Percentiles rank a stretch among this genome's conserved stretches.
These are phyloP conservation scores for Pseudohalonectria lignicola DNA, from an alignment of 2,329 filamentous ascomycete genomes.

Conservation along the genomic window DNA sequence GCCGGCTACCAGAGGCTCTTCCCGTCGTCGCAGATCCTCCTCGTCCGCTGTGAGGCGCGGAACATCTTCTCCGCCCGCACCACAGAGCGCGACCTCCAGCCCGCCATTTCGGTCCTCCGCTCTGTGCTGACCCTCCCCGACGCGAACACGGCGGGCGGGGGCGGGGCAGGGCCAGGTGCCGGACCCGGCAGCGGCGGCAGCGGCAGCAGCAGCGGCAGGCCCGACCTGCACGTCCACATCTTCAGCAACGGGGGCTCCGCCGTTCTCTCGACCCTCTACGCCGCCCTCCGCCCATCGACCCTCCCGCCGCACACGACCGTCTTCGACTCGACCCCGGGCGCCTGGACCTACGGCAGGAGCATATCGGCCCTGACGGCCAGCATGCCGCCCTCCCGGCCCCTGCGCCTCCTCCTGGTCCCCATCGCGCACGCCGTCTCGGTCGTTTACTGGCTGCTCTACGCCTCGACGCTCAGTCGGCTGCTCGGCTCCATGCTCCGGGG, in stretches of 20 bases:
- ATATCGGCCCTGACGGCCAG: slow-evolving; percentile 26
- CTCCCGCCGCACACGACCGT: slow-evolving; percentile 31
- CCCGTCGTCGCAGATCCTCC: slow-evolving; percentile 32
- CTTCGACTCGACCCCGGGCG: slow-evolving; percentile 37
- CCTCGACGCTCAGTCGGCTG: slow-evolving; percentile 17
- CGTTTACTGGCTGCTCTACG: slow-evolving; percentile 15
- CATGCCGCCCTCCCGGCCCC: slow-evolving; percentile 16
- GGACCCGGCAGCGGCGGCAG: slow-evolving; percentile 6
- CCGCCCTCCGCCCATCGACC: slow-evolving; percentile 11
- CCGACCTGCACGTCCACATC: slow-evolving; percentile 30
- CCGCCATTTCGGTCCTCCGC: slow-evolving; percentile 27
- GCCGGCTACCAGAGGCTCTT: slow-evolving; percentile 30
- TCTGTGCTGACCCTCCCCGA: too few relatives aligned
- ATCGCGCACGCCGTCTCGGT: slow-evolving; percentile 22
- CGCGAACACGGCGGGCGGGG: too few relatives aligned
- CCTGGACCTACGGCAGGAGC: slow-evolving; percentile 24
- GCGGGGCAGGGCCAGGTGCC: too few relatives aligned
- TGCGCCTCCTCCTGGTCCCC: slow-evolving; percentile 17
- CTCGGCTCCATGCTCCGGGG: too few relatives aligned
- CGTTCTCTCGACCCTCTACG: slow-evolving; percentile 26
- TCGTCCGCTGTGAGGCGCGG: slow-evolving; percentile 28
- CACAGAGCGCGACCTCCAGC: slow-evolving; percentile 20
- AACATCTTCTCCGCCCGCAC: slow-evolving; percentile 22
- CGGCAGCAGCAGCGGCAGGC: slow-evolving; percentile 10
- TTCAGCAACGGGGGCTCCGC: slow-evolving; percentile 43